Base-by-base conservation (phyloP, 345 rosid genomes). In the Carallia brachiata region DNA sequence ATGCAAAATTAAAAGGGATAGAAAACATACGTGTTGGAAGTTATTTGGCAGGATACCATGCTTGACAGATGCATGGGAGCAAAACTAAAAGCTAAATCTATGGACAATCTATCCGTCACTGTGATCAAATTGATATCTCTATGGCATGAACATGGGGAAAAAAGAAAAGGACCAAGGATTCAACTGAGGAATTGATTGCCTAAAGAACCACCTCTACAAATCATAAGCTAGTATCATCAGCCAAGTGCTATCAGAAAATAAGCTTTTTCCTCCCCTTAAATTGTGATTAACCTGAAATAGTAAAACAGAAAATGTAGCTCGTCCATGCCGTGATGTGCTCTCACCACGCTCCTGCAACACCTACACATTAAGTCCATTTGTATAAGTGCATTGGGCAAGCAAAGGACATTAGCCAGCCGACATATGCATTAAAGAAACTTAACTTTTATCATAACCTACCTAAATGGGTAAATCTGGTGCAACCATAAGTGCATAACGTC, bases 241-340 rank as follows among this genome's bases (percentile, higher is more conserved):
- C 18, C 34, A 58, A 40, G 15, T n/a, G 39, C 47, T 31, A 60
- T 28, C n/a, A 52, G 54, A 54, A 19, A 40, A 50, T 59, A 66
- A 55, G 40, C 8, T 19, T 19, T 40, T 53, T 70, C 52, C 1
- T 53, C 27, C 4, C 10, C 4, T n/a, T 12, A 70, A 36, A 67
- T 58, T 52, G 57, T 53, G 67, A 78, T 65, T 66, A 55, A 91
- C 99, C 97, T 95, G 99, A 77, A 95, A 95, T 64, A 95, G 96
- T 80, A 95, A 80, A 82, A 92, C 99, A 52, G 97, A 95, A 82
- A 95, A 92, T 74, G 99, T 86, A 69, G 99, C 99, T 44, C 99
- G 97, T 62, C 99, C 99, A 90, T 95, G 99, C 60, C 97, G 96
- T 6, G 97, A 95, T 75, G 97, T 95, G 81, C 97, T 95, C 87